Conservation (phyloP, 495 filamentous ascomycete genomes). For the Penicillium cinerascens region DNA sequence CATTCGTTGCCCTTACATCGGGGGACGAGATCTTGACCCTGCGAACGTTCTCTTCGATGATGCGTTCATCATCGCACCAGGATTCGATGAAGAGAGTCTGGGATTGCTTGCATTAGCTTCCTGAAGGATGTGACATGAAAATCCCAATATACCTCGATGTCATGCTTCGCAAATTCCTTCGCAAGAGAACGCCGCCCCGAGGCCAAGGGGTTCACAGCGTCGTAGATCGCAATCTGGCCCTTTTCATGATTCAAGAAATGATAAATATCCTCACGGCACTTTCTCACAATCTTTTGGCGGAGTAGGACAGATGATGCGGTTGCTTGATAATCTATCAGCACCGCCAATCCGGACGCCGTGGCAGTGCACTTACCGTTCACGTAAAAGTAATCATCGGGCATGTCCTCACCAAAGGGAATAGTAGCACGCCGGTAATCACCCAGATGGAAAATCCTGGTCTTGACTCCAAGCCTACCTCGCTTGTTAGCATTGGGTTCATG, state of each 20-base stretch:
- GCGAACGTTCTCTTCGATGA: conserved; percentile 95
- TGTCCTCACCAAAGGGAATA: conserved; percentile 77
- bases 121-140: not conserved
- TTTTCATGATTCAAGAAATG: conserved; percentile 95
- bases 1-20: conserved; percentile 56
- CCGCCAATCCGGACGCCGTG: not conserved
- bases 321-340: conserved; percentile 40
- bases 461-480: conserved; percentile 50
- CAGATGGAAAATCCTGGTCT: conserved; percentile 95
- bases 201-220: conserved; percentile 92
- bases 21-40: conserved; percentile 98
- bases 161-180: conserved; percentile 94
- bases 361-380: conserved; percentile 61
- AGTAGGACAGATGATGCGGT: conserved; percentile 82
- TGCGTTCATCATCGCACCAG: conserved; percentile 84
- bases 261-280: conserved; percentile 95
- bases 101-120: not conserved
- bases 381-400: conserved; percentile 97
- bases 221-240: conserved; percentile 97
- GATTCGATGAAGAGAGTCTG: conserved; percentile 97
- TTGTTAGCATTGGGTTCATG: not conserved
- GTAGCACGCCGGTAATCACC: conserved; percentile 94
- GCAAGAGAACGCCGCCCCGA: conserved; percentile 81
- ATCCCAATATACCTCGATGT: conserved; percentile 66
- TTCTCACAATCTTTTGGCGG: conserved; percentile 94